Percentiles rank a stretch among this genome's conserved stretches.
Conservation (phyloP, 1,284 basidiomycete species). For the Melampsora americana region DNA sequence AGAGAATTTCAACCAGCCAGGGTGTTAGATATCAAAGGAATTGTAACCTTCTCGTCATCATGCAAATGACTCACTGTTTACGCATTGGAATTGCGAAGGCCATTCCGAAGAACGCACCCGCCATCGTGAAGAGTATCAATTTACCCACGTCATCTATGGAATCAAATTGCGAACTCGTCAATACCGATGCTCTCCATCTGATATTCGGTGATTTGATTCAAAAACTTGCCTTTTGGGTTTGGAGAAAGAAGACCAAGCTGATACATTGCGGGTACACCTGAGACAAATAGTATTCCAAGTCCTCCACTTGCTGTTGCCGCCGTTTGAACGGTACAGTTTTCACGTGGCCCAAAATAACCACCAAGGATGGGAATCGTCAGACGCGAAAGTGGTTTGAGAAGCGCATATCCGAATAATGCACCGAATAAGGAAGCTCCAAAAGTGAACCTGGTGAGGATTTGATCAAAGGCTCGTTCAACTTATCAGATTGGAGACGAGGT, state of each 20-base stretch:
- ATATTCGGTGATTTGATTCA: not conserved
- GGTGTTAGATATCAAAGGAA: not conserved
- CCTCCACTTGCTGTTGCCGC: slow-evolving; percentile 62
- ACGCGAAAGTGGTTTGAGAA: slow-evolving; percentile 63
- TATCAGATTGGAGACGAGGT: not conserved
- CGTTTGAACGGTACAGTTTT: slow-evolving; percentile 64
- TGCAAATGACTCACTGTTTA: slow-evolving; percentile 56
- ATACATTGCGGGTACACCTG: slow-evolving; percentile 68
- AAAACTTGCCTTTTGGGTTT: slow-evolving; percentile 52
- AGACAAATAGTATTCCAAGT: slow-evolving; percentile 64
- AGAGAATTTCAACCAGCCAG: not conserved
- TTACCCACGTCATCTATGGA: slow-evolving; percentile 59
- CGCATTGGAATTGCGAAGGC: slow-evolving; percentile 67
- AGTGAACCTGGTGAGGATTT: slow-evolving; percentile 59
- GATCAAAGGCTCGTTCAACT: not conserved
- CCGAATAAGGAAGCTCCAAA: slow-evolving; percentile 67
- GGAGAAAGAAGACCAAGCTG: slow-evolving; percentile 60
- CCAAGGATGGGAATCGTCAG: slow-evolving; percentile 59
- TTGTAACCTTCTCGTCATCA: not conserved
- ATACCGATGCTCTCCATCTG: not conserved
- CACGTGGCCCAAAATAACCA: slow-evolving; percentile 66
- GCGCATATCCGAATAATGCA: slow-evolving; percentile 65
- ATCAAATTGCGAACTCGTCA: not conserved
- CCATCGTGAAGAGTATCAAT: slow-evolving; percentile 62
- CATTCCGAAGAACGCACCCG: slow-evolving; percentile 63